Evolutionary conservation across 257 asterid species (phyloP), one percentile per base, ranked within the genome.

Genomic region (Pogostemon cablin): DNA sequence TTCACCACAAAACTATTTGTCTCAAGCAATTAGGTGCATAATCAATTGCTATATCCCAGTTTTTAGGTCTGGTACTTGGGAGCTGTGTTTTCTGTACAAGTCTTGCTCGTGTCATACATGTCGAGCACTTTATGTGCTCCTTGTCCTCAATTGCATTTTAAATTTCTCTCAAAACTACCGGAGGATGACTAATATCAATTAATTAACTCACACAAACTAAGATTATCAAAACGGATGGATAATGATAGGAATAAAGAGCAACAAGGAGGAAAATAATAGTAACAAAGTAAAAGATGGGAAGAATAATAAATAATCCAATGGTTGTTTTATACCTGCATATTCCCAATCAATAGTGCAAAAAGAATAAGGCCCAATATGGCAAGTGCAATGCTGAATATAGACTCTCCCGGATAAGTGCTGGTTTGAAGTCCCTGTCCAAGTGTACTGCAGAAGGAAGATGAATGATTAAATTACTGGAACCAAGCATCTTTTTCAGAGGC

Each of bases 381-480:
- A 52, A 95, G 92, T 38, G 95, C 95, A 57, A 95, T 95, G 81
- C 97, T 90, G 88, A 95, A 95, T 65, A 95, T 71, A 50, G 97
- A 86, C 87, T 95, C 99, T 72, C 99, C 99, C 10, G 92, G 91
- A 72, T 79, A 95, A 49, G 97, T 95, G 80, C 99, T 95, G 62
- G 98, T 95, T 78, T 92, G 77, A 75, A 95, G 96, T 72, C 98
- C 98, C 83, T 95, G 99, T 39, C 99, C 99, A 75, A 91, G 98
- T 48, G 99, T 91, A 81, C 99, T 95, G 90, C 82, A 71, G 44
- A 58, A 17, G 68, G 72, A 78, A 78, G 49, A 69, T 42, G 47
- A 67, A 34, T 53, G 54, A 6, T 53, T 64, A 46, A 71, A 69
- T 6, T 65, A 47, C 32, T 25, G 32, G 32, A 25, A 25, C 32